These are phyloP conservation scores for Rhizophlyctis rosea DNA, from an alignment of 192 early-diverging fungal species.

Conservation along the genomic window DNA sequence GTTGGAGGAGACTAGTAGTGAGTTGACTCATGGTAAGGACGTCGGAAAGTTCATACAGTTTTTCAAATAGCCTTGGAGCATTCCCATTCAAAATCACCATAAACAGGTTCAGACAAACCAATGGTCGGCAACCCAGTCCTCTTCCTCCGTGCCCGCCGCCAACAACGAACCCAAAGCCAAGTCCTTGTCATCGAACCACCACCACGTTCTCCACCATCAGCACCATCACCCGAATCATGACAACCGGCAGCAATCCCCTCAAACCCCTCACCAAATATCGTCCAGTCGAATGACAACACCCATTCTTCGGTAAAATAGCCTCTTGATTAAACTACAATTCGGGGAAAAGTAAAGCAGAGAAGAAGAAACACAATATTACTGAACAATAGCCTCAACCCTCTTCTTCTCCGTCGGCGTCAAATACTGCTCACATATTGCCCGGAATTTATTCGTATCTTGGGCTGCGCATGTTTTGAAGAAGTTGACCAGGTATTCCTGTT, in stretches of 20 bases:
- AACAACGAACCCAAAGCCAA: no score
- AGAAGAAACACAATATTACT: neutral
- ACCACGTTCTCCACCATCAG: no score
- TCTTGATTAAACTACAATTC: no score
- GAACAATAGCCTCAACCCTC: neutral
- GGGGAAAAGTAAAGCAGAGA: no score
- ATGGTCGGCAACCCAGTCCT: constrained; percentile 43
- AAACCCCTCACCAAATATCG: no score
- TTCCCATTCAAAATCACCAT: neutral
- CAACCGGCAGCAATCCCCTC: no score
- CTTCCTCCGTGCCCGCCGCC: no score
- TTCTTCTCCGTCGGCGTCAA: constrained; percentile 15
- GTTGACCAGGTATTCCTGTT: constrained; percentile 18
- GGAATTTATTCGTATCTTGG: constrained; percentile 10
- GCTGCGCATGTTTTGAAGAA: constrained; percentile 15
- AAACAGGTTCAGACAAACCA: constrained; percentile 26
- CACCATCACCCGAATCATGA: no score
- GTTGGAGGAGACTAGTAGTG: constrained; percentile 30
- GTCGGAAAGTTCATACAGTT: neutral
- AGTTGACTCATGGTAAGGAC: constrained; percentile 31
- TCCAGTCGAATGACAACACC: no score
- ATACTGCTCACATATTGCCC: constrained; percentile 7
- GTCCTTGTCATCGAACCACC: no score
- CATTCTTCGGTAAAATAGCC: no score
- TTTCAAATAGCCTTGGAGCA: neutral